A percentile compares a stretch with the other conserved stretches of the same genome.
These are phyloP conservation scores for Ogataea haglerorum DNA, from an alignment of 805 yeast genomes.

Conservation along the genomic window DNA sequence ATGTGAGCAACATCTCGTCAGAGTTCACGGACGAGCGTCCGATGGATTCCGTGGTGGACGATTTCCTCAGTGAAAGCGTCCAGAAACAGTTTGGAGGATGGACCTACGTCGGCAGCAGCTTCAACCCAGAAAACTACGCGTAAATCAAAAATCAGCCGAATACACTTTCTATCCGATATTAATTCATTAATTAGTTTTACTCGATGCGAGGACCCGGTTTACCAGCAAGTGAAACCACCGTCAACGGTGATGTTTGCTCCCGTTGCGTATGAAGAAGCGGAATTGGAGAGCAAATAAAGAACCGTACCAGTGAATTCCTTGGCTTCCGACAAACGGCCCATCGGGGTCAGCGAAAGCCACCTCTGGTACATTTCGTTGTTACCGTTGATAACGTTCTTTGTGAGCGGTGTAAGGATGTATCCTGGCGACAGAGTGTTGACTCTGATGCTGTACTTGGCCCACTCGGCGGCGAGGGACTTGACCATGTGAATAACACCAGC, in stretches of 20 bases:
- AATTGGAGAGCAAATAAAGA: slow-evolving; percentile 65
- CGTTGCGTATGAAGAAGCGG: slow-evolving; percentile 76
- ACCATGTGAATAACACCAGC: slow-evolving; percentile 84
- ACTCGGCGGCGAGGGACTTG: slow-evolving; percentile 72
- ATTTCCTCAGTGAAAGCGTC: slow-evolving; percentile 87
- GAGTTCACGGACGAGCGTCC: slow-evolving; percentile 93
- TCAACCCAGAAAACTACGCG: slow-evolving; percentile 19
- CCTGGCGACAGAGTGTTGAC: slow-evolving; percentile 80
- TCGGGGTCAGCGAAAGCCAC: slow-evolving; percentile 72
- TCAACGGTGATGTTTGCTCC: slow-evolving; percentile 82
- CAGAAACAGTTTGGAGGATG: slow-evolving; percentile 98
- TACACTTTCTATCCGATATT: slow-evolving; percentile 6
- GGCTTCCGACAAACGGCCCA: slow-evolving; percentile 83
- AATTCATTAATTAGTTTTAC: slow-evolving; percentile 8
- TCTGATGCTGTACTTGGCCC: slow-evolving; percentile 75
- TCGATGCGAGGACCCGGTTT: slow-evolving; percentile 14
- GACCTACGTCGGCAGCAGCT: slow-evolving; percentile 76
- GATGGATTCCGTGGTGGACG: slow-evolving; percentile 92
- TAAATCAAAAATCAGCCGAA: background rate
- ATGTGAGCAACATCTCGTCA: slow-evolving; percentile 89
- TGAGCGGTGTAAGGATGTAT: slow-evolving; percentile 75
- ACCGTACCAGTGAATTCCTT: slow-evolving; percentile 77
- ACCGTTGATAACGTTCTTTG: slow-evolving; percentile 64
- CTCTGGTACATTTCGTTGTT: slow-evolving; percentile 57
- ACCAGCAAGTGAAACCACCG: slow-evolving; percentile 88